Conservation (phyloP, 2,329 filamentous ascomycete genomes). For the Monosporascus sp. region DNA sequence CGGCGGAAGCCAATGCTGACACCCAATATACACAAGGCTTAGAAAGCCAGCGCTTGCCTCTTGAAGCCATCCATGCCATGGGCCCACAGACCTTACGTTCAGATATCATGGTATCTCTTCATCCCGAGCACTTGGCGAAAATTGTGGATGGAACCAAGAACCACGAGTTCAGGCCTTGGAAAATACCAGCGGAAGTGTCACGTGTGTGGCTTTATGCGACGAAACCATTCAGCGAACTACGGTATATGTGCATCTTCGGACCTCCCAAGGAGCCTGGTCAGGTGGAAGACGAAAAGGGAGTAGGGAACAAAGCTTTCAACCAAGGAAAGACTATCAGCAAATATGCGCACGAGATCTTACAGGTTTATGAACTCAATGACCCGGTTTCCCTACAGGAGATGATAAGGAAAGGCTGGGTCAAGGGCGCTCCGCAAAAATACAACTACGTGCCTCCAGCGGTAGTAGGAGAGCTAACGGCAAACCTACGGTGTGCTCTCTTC, state of each 20-base stretch:
- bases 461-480: conserved; percentile 53
- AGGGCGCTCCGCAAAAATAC: conserved; percentile 45
- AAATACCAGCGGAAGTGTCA: conserved; percentile 47
- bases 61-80: conserved; percentile 23
- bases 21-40: conserved; percentile 21
- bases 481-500: conserved; percentile 50
- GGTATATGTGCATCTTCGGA: conserved; percentile 55
- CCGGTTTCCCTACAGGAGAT: conserved; percentile 48
- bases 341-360: conserved; percentile 48
- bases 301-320: conserved; percentile 51
- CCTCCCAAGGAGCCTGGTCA: conserved; percentile 42
- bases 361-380: conserved; percentile 61
- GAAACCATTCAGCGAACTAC: conserved; percentile 41
- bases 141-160: conserved; percentile 47
- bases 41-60: conserved; percentile 29
- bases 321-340: conserved; percentile 29
- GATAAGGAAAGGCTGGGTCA: conserved; percentile 50
- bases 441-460: conserved; percentile 52
- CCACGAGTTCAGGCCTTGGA: conserved; percentile 52
- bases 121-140: conserved; percentile 48
- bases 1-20: conserved; percentile 8
- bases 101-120: conserved; percentile 46
- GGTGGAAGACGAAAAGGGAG: conserved; percentile 37
- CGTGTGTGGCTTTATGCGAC: conserved; percentile 61
- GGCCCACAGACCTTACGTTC: conserved; percentile 38